These are phyloP conservation scores for Fraxinus americana DNA, from an alignment of 257 asterid genomes.

Conservation along the genomic window DNA sequence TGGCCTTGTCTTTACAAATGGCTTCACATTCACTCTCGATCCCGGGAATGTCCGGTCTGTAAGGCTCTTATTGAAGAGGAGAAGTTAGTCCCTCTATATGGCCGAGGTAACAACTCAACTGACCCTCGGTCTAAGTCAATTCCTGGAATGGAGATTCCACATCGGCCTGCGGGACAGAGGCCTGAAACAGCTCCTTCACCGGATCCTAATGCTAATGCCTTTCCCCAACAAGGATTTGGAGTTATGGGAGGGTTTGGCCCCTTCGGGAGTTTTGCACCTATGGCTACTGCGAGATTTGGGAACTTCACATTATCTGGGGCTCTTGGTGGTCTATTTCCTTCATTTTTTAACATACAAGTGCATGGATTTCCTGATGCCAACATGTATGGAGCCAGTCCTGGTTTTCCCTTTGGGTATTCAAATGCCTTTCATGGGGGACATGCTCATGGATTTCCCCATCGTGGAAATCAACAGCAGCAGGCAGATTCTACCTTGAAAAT, in stretches of 20 bases:
- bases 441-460: conserved; percentile 50
- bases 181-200: conserved; percentile 62
- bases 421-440: conserved; percentile 55
- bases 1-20: conserved; percentile 56
- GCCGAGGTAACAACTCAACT: conserved; percentile 40
- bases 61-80: conserved; percentile 47
- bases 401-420: conserved; percentile 59
- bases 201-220: conserved; percentile 40
- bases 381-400: conserved; percentile 63
- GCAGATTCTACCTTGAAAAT: conserved; percentile 67
- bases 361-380: conserved; percentile 49
- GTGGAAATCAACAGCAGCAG: conserved; percentile 64
- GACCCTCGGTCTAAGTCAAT: conserved; percentile 43
- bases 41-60: conserved; percentile 49
- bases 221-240: conserved; percentile 49
- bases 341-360: conserved; percentile 54
- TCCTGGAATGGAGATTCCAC: conserved; percentile 60
- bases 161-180: conserved; percentile 59
- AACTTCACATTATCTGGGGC: conserved; percentile 48
- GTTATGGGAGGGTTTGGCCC: conserved; percentile 53
- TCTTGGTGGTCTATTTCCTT: conserved; percentile 54
- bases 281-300: conserved; percentile 54
- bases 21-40: conserved; percentile 48
- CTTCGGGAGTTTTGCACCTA: conserved; percentile 54
- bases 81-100: conserved; percentile 42